A percentile compares a stretch with the other conserved stretches of the same genome.
These are phyloP conservation scores for Chamaecrista fasciculata DNA, from an alignment of 306 rosid genomes.

Conservation along the genomic window DNA sequence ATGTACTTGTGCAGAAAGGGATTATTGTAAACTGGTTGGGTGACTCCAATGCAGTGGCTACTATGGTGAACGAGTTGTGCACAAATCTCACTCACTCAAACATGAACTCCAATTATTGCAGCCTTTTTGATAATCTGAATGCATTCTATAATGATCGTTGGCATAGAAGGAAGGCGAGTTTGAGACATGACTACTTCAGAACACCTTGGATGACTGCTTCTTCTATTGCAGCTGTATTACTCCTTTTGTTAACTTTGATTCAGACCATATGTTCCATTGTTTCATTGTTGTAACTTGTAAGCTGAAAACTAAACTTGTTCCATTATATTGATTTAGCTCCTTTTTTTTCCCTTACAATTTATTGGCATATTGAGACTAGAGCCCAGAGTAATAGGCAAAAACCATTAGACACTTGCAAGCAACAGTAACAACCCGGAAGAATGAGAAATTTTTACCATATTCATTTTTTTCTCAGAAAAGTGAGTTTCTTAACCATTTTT, in stretches of 20 bases:
- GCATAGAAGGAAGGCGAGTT: too few species aligned
- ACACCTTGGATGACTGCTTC: too few species aligned
- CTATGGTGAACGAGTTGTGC: constrained; percentile 28
- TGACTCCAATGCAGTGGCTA: constrained; percentile 20
- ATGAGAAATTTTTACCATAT: not conserved
- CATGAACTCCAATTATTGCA: not conserved
- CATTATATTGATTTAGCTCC: too few species aligned
- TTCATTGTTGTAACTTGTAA: not conserved
- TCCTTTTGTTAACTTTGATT: too few species aligned
- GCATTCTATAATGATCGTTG: not conserved
- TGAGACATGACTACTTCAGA: too few species aligned
- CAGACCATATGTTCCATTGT: too few species aligned
- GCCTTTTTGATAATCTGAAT: constrained; percentile 4
- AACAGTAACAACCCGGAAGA: too few species aligned
- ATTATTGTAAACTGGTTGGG: constrained; percentile 30
- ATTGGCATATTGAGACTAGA: not conserved
- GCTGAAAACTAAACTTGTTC: too few species aligned
- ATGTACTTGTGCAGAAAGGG: constrained; percentile 27
- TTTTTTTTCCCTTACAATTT: too few species aligned
- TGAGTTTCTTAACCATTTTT: too few species aligned
- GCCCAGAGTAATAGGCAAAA: not conserved
- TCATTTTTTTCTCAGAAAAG: not conserved
- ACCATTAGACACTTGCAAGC: not conserved
- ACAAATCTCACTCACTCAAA: not conserved
- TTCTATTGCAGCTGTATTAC: too few species aligned